Conservation (phyloP, 495 filamentous ascomycete species). For the Annulohypoxylon stygium region DNA sequence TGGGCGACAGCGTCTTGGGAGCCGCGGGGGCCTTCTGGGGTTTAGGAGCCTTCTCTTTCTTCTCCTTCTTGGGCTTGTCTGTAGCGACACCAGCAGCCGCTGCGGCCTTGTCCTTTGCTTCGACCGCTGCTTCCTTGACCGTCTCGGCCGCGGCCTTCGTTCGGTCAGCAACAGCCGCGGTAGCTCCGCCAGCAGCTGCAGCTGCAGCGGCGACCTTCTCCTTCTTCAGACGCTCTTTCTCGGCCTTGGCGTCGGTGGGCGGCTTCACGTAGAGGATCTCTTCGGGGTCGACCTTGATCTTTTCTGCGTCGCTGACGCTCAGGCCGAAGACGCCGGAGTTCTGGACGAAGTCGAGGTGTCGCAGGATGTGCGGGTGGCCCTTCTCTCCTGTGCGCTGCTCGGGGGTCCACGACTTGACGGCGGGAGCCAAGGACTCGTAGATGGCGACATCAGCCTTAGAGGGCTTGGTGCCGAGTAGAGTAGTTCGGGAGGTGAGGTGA, state of each 20-base stretch:
- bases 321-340: slow-evolving; percentile 84
- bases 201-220: slow-evolving; percentile 78
- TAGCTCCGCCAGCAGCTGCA: slow-evolving; percentile 49
- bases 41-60: slow-evolving; percentile 83
- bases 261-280: slow-evolving; percentile 86
- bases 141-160: slow-evolving; percentile 62
- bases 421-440: slow-evolving; percentile 82
- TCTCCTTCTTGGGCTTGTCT: slow-evolving; percentile 83
- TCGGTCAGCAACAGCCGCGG: slow-evolving; percentile 62
- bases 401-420: slow-evolving; percentile 82
- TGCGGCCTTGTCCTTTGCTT: slow-evolving; percentile 56
- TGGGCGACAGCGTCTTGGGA: slow-evolving; percentile 79
- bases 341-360: slow-evolving; percentile 94
- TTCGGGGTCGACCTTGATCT: slow-evolving; percentile 81
- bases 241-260: slow-evolving; percentile 83
- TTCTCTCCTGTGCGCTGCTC: slow-evolving; percentile 93
- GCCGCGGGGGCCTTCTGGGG: slow-evolving; percentile 74
- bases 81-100: slow-evolving; percentile 56
- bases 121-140: slow-evolving; percentile 57
- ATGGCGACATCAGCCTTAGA: slow-evolving; percentile 89
- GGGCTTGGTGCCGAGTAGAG: slow-evolving; percentile 89
- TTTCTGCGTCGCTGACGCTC: slow-evolving; percentile 77
- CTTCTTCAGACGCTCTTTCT: slow-evolving; percentile 90
- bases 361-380: slow-evolving; percentile 91
- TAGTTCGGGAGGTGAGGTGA: slow-evolving; percentile 89